Percentiles rank a stretch among this genome's conserved stretches.
Conservation (phyloP, 164 flowering plant genomes). For the Aristolochia contorta region DNA sequence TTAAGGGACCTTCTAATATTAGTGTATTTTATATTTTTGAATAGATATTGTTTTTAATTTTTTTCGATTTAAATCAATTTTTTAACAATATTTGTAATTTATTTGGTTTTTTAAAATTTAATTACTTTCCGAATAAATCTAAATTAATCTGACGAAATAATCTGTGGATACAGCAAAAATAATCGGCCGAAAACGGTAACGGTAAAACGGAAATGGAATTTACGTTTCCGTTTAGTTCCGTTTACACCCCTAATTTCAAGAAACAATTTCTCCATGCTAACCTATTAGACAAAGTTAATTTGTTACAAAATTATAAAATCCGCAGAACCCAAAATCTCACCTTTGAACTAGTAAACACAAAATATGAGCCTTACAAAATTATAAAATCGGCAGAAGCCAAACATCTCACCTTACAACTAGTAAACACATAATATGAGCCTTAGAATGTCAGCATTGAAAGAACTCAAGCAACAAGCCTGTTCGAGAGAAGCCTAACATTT, state of each 20-base stretch:
- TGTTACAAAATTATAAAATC: background rate
- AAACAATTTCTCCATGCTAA: constrained; percentile 51
- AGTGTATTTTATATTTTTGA: no score
- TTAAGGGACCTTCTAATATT: no score
- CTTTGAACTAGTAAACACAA: constrained; percentile 58
- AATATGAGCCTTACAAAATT: no score
- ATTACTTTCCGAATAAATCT: no score
- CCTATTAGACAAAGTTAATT: constrained; percentile 23
- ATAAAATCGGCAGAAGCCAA: constrained; percentile 71
- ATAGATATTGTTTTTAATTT: no score
- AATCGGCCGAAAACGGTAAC: constrained; percentile 56
- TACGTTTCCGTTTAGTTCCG: no score
- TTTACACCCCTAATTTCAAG: constrained; percentile 63
- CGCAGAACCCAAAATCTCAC: constrained; percentile 22
- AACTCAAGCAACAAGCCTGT: background rate
- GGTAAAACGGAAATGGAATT: no score
- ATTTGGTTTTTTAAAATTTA: no score
- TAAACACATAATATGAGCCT: background rate
- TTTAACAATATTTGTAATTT: no score
- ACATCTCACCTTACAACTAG: constrained; percentile 57
- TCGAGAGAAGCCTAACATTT: constrained; percentile 34
- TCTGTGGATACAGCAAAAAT: no score
- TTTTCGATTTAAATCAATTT: no score
- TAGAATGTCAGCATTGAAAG: background rate
- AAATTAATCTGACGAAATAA: no score